Evolutionary conservation across 805 yeast genomes (phyloP).

Genomic region (Clavispora asparagi): DNA sequence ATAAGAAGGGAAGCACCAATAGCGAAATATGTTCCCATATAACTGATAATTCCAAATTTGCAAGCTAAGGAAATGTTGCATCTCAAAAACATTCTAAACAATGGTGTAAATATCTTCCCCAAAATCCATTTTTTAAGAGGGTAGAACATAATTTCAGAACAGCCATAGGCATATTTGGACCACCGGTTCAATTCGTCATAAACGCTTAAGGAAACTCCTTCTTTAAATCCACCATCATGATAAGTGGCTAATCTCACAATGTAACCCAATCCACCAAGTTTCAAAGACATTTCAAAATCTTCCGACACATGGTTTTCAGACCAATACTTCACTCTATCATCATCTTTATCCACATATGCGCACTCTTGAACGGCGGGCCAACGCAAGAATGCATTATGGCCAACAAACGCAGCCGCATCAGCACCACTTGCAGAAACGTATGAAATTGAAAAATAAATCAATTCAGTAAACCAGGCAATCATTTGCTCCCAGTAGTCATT

Average conservation of each 20-base stretch:
- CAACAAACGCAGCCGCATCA: not conserved
- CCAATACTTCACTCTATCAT: not conserved
- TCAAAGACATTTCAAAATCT: slow-evolving; percentile 1
- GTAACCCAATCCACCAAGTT: not conserved
- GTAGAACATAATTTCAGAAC: not conserved
- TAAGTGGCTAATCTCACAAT: not conserved
- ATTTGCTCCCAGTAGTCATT: slow-evolving; percentile 1
- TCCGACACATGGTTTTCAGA: not conserved
- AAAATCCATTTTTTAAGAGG: not conserved
- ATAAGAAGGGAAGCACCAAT: not conserved
- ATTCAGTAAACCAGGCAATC: not conserved
- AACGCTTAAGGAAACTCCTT: not conserved
- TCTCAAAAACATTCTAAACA: not conserved
- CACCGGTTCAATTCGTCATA: not conserved
- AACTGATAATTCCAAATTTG: not conserved
- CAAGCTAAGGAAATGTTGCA: not conserved
- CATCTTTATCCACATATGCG: not conserved
- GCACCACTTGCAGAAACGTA: not conserved
- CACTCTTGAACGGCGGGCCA: slow-evolving; percentile 1
- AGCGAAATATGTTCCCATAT: not conserved
- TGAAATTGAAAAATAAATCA: not conserved
- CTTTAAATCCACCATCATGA: not conserved
- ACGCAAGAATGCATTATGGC: not conserved
- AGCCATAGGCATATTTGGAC: not conserved
- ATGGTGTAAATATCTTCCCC: not conserved